These are phyloP conservation scores for Xanthoparmelia taractica DNA, from an alignment of 495 filamentous ascomycete species.

Conservation along the genomic window DNA sequence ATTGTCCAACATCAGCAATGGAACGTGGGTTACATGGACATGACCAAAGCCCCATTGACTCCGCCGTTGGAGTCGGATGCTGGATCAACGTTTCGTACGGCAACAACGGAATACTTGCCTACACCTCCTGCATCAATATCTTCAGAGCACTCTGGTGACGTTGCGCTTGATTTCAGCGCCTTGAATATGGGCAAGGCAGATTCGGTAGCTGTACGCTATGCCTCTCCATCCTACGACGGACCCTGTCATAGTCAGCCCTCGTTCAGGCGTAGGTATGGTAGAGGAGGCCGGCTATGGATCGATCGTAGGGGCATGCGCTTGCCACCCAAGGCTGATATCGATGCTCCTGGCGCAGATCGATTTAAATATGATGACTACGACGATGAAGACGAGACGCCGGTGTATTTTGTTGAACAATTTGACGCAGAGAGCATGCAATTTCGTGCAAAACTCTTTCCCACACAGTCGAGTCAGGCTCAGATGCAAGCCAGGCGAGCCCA, in stretches of 20 bases:
- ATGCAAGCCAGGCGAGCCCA: conserved; percentile 33
- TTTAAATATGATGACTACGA: conserved; percentile 77
- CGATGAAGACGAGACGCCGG: conserved; percentile 55
- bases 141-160: conserved; percentile 50
- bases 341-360: conserved; percentile 48
- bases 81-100: conserved; percentile 63
- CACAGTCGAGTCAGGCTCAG: conserved; percentile 37
- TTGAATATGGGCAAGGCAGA: conserved; percentile 34
- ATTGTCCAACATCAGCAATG: conserved; percentile 75
- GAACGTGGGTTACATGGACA: conserved; percentile 77
- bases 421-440: conserved; percentile 64
- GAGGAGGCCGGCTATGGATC: conserved; percentile 71
- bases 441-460: conserved; percentile 41
- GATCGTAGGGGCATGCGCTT: conserved; percentile 56
- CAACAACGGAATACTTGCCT: conserved; percentile 73
- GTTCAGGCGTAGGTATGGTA: conserved; percentile 64
- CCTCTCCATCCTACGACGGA: conserved; percentile 36
- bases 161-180: conserved; percentile 29
- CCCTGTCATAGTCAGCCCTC: conserved; percentile 44
- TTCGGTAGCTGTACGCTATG: conserved; percentile 42
- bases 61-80: conserved; percentile 52
- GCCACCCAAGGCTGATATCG: conserved; percentile 25
- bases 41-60: conserved; percentile 72
- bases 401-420: conserved; percentile 63
- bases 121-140: conserved; percentile 78